phyloP scores from a whole-genome alignment of 306 rosid species.

The Glycyrrhiza uralensis region DNA sequence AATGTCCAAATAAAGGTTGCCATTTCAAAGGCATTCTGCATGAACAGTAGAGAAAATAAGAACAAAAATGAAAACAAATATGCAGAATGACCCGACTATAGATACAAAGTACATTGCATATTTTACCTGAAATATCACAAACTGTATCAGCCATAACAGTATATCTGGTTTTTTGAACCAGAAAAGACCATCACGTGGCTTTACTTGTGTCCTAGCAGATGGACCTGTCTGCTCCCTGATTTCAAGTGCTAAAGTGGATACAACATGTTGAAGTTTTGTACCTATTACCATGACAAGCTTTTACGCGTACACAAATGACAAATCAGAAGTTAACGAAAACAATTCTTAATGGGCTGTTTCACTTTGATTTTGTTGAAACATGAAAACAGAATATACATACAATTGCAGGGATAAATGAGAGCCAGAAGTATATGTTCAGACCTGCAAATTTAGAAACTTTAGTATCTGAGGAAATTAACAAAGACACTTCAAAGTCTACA shows the following conservation, averaged over 20 bases:
- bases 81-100: not conserved
- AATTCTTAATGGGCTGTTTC: not conserved
- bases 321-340: slow-evolving; percentile 19
- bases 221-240: slow-evolving; percentile 62
- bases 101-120: not conserved
- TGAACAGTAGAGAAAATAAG: slow-evolving; percentile 23
- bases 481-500: not conserved
- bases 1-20: slow-evolving; percentile 88
- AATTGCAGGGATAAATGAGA: slow-evolving; percentile 91
- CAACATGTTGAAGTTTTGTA: slow-evolving; percentile 96
- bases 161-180: slow-evolving; percentile 90
- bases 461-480: slow-evolving; percentile 21
- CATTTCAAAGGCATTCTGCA: slow-evolving; percentile 97
- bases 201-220: slow-evolving; percentile 59
- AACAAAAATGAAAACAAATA: not conserved
- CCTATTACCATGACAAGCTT: slow-evolving; percentile 96
- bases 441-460: slow-evolving; percentile 51
- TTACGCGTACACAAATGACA: slow-evolving; percentile 29
- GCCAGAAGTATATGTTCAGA: slow-evolving; percentile 88
- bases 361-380: slow-evolving; percentile 19
- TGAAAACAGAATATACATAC: slow-evolving; percentile 47
- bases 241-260: slow-evolving; percentile 88
- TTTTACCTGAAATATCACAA: slow-evolving; percentile 89
- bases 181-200: slow-evolving; percentile 82
- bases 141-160: slow-evolving; percentile 74